Base-by-base conservation (phyloP, 306 rosid genomes). In the Gastrolobium bilobum region DNA sequence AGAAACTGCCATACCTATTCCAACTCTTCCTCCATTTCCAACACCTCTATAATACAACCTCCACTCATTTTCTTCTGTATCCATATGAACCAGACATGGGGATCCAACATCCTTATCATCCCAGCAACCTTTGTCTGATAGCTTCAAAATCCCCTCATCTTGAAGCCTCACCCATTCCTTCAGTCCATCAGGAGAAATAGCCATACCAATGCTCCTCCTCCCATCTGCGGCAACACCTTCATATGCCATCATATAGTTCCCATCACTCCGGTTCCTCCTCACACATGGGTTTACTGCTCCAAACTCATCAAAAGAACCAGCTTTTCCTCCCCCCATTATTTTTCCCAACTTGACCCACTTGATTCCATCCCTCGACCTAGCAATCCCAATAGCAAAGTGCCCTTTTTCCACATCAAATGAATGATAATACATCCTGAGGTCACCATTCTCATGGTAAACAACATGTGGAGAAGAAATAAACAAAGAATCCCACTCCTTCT, bases 321-420 rank as follows among this genome's bases (percentile, higher is more conserved):
- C 56, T 71, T 82, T 80, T 54, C 94, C 92, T 72, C 88, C 86
- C 52, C 97, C 90, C 72, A 89, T 79, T 48, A 90, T 89, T 60
- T 87, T 91, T 81, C 97, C 93, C 76, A 91, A 57, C 68, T 91
- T 91, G 56, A 91, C 68, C 97, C 97, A 93, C 83, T 61, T 88
- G 13, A 90, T 88, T 50, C 95, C 98, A 83, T 93, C 98, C 78
- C 93, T 91, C 35, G 95, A 91, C 82, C 98, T 93, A 3, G 95
- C 91, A 52, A 91, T 80, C n/a, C 98, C 97, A 63, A 91, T 42
- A 4, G 81, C 77, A 78, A 87, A 88, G 5, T 88, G 79, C 56
- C 90, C 89, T 7, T 69, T 87, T 42, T 75, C 84, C 14, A 56
- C 53, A 76, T 93, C 92, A 73, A 91, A 88, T 7, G 97, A 91